Base-by-base conservation (phyloP, 345 rosid species). In the Raphanus raphanistrum region DNA sequence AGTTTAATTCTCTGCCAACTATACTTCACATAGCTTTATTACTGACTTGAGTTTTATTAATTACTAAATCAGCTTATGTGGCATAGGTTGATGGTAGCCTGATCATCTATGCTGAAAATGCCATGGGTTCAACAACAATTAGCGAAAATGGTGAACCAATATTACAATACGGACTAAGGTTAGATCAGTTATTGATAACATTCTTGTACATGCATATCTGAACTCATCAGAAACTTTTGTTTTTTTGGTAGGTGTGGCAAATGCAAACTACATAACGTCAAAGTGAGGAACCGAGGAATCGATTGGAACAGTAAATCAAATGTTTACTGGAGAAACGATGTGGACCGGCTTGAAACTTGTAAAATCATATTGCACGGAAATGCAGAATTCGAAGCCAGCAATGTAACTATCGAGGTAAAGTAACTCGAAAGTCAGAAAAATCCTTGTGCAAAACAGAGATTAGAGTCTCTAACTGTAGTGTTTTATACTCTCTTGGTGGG, bases 41-140 rank as follows among this genome's bases (percentile, higher is more conserved):
- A 45, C 32, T 13, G 6, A 1, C 0, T 8, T 79, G 63, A 72
- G 38, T 79, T 73, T 36, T 36, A 52, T 36, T 17, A 68, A 15
- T 61, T 67, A 21, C 50, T 61, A 68, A 73, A 16, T 67, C 57
- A 59, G 10, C 38, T 59, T 69, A 12, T 33, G 25, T 75, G 29
- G 41, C 72, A 32, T 87, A 94, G 97, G 86, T 94, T 72, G 88
- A 89, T 76, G 98, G 98, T 69, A 94, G 97, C 88, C 77, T 92
- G 77, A 80, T 88, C 60, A 60, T 94, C 85, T 79, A 81, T 57
- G 92, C 97, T 59, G 91, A 88, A 45, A 89, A 86, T 76, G 84
- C 82, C 66, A 88, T 90, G 91, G 98, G 98, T 74, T 86, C 97
- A 63, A 86, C 86, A 63, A 82, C 63, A 75, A 38, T 50, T 41